A percentile compares a stretch with the other conserved stretches of the same genome.
Conservation (phyloP, 2,329 filamentous ascomycete species). For the Shiraia sp. region DNA sequence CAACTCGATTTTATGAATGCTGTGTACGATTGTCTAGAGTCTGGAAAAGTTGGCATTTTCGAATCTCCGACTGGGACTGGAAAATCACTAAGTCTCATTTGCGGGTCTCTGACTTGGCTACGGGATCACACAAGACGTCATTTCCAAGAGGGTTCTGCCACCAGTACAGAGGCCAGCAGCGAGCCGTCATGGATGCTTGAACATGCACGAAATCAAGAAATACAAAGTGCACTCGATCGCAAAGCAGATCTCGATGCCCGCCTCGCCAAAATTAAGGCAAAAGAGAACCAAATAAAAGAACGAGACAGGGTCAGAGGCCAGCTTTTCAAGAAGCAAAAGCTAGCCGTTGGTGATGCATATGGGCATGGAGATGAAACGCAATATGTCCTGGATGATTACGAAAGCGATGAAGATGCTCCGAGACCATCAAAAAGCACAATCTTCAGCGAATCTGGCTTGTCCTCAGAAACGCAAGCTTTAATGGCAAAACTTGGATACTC, state of each 20-base stretch:
- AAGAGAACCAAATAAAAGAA: slow-evolving; percentile 64
- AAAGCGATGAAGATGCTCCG: slow-evolving; percentile 61
- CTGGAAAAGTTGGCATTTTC: slow-evolving; percentile 82
- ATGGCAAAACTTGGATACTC: slow-evolving; percentile 62
- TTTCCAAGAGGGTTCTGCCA: slow-evolving; percentile 59
- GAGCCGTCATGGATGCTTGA: slow-evolving; percentile 87
- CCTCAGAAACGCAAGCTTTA: slow-evolving; percentile 73
- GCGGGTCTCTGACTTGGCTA: slow-evolving; percentile 88
- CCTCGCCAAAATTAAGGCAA: slow-evolving; percentile 64
- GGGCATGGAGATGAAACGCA: slow-evolving; percentile 60
- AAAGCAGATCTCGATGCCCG: slow-evolving; percentile 76
- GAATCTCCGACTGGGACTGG: slow-evolving; percentile 94
- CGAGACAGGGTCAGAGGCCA: slow-evolving; percentile 55
- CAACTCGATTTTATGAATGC: slow-evolving; percentile 86
- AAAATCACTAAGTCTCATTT: slow-evolving; percentile 91
- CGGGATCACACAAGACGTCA: slow-evolving; percentile 72
- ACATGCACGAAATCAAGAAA: slow-evolving; percentile 70
- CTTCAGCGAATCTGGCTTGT: slow-evolving; percentile 57
- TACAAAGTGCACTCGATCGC: slow-evolving; percentile 65
- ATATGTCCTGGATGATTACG: slow-evolving; percentile 77
- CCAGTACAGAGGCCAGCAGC: slow-evolving; percentile 58
- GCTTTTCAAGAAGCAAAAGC: slow-evolving; percentile 49
- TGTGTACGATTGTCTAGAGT: slow-evolving; percentile 76
- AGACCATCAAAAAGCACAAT: slow-evolving; percentile 17
- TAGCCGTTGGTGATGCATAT: slow-evolving; percentile 7